Conservation (phyloP, 768 basidiomycete genomes). For the Hygrophoropsis aurantiaca region DNA sequence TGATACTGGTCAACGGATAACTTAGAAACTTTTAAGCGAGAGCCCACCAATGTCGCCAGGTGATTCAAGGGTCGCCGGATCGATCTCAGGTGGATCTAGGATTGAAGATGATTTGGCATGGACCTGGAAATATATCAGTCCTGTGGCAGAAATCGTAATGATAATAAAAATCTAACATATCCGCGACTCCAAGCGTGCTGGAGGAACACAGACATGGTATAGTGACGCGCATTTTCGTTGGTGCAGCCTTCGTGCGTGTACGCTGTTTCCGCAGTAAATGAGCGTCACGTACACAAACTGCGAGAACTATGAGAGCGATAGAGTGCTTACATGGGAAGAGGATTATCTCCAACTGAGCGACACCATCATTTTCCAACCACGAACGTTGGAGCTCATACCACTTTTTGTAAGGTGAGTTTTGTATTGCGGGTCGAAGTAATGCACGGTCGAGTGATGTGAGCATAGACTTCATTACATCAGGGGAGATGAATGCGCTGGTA, state of each 20-base stretch:
- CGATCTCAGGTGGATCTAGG: conserved; percentile 15
- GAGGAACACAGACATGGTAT: conserved; percentile 7
- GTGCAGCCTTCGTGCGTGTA: conserved; percentile 10
- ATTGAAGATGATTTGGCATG: conserved; percentile 13
- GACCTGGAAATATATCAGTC: conserved; percentile 5
- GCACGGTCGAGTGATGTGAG: conserved; percentile 7
- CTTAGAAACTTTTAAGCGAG: not conserved
- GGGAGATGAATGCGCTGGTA: conserved; percentile 8
- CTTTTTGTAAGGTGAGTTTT: conserved; percentile 10
- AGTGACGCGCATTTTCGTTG: conserved; percentile 11
- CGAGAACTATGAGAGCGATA: not conserved
- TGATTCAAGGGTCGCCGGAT: conserved; percentile 11
- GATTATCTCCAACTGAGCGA: conserved; percentile 15
- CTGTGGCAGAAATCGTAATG: not conserved
- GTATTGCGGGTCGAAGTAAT: conserved; percentile 7
- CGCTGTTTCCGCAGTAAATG: conserved; percentile 1
- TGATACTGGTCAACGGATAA: not conserved
- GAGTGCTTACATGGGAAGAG: conserved; percentile 14
- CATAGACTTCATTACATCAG: conserved; percentile 10
- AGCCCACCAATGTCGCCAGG: conserved; percentile 9
- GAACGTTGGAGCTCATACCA: conserved; percentile 13
- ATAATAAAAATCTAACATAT: not conserved
- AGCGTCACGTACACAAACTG: not conserved
- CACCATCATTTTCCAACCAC: conserved; percentile 15
- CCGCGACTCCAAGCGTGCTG: conserved; percentile 19